Evolutionary conservation across 2,329 filamentous ascomycete genomes (phyloP), one percentile per base, ranked within the genome.

Genomic region (Beauveria rudraprayagi): DNA sequence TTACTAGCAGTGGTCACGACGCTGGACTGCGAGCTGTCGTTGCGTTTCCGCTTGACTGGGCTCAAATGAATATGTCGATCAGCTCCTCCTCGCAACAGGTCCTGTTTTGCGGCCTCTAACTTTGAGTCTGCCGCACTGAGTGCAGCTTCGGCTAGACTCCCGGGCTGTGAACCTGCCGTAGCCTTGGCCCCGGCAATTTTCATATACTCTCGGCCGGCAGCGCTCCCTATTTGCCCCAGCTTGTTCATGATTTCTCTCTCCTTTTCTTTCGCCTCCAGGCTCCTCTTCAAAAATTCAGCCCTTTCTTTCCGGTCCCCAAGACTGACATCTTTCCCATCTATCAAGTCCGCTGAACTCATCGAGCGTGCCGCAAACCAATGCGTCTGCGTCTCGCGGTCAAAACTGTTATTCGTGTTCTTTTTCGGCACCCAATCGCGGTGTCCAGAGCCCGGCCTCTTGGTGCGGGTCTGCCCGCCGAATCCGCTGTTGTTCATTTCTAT

Each of bases 401-500:
- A 85, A 68, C 77, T 72, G n/a, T 71, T 71, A 10, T 73, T 69
- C 61, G 66, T 55, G 46, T 68, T 64, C 26, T 65, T 64, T 52
- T 64, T 61, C 40, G 69, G 65, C 34, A 66, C 64, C 62, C 62
- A 64, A 11, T 69, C 62, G n/a, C 43, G 44, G 22, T 63, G 60
- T 19, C 70, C 66, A 62, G 63, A 66, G 16, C 64, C 61, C 22
- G 61, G 61, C 24, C 54, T 63, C 40, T 43, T 56, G 34, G 43
- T 46, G 34, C 54, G 73, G 57, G 71, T 72, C 72, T 65, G 61
- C 61, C 71, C 61, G 5, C 75, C 75, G 51, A 76, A 82, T 22
- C 81, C 82, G 73, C 86, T 88, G 14, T 80, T 83, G 69, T 92
- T 96, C 63, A 97, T 81, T 69, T 96, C 92, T 78, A 92, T 87